These are phyloP conservation scores for Ophiostoma piceae DNA, from an alignment of 2,329 filamentous ascomycete species.

Conservation along the genomic window DNA sequence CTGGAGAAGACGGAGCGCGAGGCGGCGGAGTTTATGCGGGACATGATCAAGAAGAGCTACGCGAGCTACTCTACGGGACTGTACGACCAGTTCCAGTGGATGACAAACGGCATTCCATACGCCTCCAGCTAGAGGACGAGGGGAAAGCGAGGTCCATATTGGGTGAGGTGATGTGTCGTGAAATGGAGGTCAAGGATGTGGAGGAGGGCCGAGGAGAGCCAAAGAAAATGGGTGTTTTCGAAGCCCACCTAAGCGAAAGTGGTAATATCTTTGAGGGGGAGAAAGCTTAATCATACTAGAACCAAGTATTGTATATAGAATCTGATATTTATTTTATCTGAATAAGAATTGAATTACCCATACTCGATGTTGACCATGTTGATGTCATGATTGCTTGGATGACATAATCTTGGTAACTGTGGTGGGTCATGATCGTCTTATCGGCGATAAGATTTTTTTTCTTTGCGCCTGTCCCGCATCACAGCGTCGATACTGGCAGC, in stretches of 20 bases:
- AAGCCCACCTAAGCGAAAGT: not conserved
- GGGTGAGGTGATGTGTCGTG: not conserved
- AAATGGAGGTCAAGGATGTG: too few relatives aligned
- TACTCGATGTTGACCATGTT: not conserved
- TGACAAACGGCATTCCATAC: constrained; percentile 30
- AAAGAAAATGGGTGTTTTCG: not conserved
- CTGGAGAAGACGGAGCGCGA: constrained; percentile 87
- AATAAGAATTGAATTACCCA: not conserved
- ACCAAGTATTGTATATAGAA: not conserved
- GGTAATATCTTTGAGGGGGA: not conserved
- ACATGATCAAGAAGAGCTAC: constrained; percentile 83
- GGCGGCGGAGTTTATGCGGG: constrained; percentile 89
- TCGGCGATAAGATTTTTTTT: constrained; percentile 25
- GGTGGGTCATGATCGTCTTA: constrained; percentile 13
- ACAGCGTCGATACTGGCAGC: not conserved
- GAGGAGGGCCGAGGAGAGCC: not conserved
- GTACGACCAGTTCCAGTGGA: constrained; percentile 89
- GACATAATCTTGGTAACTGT: not conserved
- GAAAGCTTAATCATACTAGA: not conserved
- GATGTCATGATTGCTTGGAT: not conserved
- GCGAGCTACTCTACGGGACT: constrained; percentile 86
- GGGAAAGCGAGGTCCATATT: not conserved
- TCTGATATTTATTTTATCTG: not conserved
- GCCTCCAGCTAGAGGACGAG: constrained; percentile 25
- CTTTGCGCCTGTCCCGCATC: constrained; percentile 12